Evolutionary conservation across 1,139 yeast species (phyloP).

Genomic region (Candida glucosophila): DNA sequence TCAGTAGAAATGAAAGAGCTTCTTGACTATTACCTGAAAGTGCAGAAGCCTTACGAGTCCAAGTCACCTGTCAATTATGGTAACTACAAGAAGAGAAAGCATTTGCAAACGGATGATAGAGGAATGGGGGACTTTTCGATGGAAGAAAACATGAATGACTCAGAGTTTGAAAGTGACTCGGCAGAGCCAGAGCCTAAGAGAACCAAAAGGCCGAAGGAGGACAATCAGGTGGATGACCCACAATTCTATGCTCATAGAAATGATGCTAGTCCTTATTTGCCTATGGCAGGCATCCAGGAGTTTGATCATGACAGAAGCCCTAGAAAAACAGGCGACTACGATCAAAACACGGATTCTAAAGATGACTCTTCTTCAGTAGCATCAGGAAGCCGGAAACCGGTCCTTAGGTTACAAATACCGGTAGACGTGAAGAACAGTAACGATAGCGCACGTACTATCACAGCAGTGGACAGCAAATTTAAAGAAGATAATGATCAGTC

Average conservation of each 20-base stretch:
- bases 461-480: conserved; percentile 25
- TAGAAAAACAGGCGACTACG: no score
- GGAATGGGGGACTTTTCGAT: conserved; percentile 5
- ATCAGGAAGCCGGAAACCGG: conserved; percentile 27
- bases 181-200: conserved; percentile 24
- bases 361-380: conserved; percentile 2
- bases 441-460: conserved; percentile 29
- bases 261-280: not conserved
- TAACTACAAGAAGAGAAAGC: conserved; percentile 27
- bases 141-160: conserved; percentile 15
- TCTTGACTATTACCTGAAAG: conserved; percentile 41
- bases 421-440: conserved; percentile 22
- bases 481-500: conserved; percentile 3
- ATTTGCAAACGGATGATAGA: conserved; percentile 10
- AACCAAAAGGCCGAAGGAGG: conserved; percentile 9
- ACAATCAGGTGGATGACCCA: not conserved
- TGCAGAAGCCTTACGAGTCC: conserved; percentile 39
- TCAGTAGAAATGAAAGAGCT: conserved; percentile 62
- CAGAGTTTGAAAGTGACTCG: conserved; percentile 21
- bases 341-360: conserved; percentile 6
- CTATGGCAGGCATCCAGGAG: no score
- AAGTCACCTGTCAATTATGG: conserved; percentile 58
- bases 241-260: not conserved
- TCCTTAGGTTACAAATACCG: conserved; percentile 45
- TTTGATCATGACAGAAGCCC: conserved; percentile 11